Evolutionary conservation across 805 yeast genomes (phyloP).

Genomic region (Kluyveromyces nonfermentans): DNA sequence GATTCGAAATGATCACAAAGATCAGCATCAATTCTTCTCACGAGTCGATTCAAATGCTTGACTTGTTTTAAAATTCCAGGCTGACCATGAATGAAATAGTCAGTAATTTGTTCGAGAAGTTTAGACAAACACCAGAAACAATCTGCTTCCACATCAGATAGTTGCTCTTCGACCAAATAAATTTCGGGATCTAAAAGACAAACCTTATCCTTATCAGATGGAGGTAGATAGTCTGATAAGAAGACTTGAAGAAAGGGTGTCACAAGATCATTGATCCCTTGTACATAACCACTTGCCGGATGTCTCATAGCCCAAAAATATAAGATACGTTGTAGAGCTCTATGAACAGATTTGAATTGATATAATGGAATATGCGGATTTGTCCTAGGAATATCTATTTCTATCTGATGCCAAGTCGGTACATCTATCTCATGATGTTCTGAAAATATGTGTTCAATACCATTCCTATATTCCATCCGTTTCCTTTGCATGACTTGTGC

Average conservation of each 20-base stretch:
- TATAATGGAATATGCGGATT: constrained; percentile 77
- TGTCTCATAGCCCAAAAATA: constrained; percentile 95
- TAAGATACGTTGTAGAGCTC: constrained; percentile 68
- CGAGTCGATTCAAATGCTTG: constrained; percentile 63
- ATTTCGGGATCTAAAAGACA: constrained; percentile 53
- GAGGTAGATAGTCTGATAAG: constrained; percentile 50
- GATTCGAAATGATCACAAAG: constrained; percentile 63
- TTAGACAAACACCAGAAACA: constrained; percentile 95
- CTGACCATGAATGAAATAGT: constrained; percentile 94
- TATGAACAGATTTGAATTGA: constrained; percentile 58
- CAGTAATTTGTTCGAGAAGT: constrained; percentile 88
- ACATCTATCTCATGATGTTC: constrained; percentile 51
- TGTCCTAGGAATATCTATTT: constrained; percentile 90
- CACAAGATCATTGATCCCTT: constrained; percentile 89
- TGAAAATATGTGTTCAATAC: constrained; percentile 53
- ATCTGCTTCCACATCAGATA: constrained; percentile 80
- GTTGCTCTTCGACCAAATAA: constrained; percentile 46
- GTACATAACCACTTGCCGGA: constrained; percentile 97
- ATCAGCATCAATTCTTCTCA: constrained; percentile 67
- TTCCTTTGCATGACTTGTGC: constrained; percentile 61
- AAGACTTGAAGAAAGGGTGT: constrained; percentile 92
- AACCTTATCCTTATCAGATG: constrained; percentile 35
- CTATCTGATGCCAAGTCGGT: constrained; percentile 89
- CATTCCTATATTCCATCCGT: constrained; percentile 76
- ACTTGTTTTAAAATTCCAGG: constrained; percentile 96